Base-by-base conservation (phyloP, 2,329 filamentous ascomycete genomes). In the Arachnopeziza araneosa region DNA sequence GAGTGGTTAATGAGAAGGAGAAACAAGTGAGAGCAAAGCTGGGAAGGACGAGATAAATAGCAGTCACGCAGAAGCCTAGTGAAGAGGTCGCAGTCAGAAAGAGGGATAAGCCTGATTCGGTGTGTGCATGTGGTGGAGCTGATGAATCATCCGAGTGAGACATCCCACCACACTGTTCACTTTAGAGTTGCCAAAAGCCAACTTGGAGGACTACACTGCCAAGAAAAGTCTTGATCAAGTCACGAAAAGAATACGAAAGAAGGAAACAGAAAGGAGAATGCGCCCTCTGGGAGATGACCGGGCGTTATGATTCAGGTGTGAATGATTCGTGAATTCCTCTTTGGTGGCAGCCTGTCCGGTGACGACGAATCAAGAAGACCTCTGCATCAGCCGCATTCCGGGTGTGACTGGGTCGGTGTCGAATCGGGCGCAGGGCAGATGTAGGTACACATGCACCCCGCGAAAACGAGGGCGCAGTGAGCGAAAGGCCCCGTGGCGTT, bases 201-300 rank as follows among this genome's bases (percentile, higher is more conserved):
- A 60, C 92, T 97, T 6, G 93, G 93, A 1, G 88, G 90, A 36
- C 86, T 85, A 8, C 90, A 96, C 17, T 44, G 77, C 90, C 86
- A 59, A 91, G 91, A 17, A 87, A 91, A 62, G 88, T 32, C 50
- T 32, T 52, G 49, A 48, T 21, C 17, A 19, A 50, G 44, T 30
- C 14, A 51, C 30, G 26, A 49, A 54, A 52, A 54, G 52, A 44
- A 44, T 44, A 44, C 36, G 36, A 44, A 44, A 44, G 36, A 44
- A 8, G 6, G 36, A 44, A 44, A 44, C 36, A 44, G 36, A 44
- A 44, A 14, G 36, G 12, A 14, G 12, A 44, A 19, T 44, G 36
- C 36, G 36, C 36, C 36, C 36, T 61, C 49, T 56, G 52, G 49
- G 44, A 19, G 36, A 44, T 44, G 36, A 44, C 36, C 17, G 36